Base-by-base conservation (phyloP, 495 filamentous ascomycete species). In the Penicillium cinerascens region DNA sequence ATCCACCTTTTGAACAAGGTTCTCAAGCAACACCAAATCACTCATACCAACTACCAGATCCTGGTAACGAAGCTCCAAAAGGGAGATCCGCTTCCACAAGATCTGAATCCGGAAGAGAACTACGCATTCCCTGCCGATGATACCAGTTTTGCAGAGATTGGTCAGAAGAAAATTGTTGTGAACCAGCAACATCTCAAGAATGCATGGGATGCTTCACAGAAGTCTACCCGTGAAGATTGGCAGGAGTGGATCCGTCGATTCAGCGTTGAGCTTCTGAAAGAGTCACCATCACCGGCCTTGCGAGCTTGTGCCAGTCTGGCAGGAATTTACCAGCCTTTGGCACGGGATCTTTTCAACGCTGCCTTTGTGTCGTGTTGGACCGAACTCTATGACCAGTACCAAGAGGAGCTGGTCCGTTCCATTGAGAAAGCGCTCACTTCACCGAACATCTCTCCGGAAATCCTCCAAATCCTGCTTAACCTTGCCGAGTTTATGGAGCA, bases 401-500 rank as follows among this genome's bases (percentile, higher is more conserved):
- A 96, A 68, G 92, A 97, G 60, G 95, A 97, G 61, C 78, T 97
- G 38, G 90, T 99, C 37, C 85, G 87, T 35, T 95, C 95, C 20
- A 93, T 99, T 44, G 93, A 99, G 65, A 92, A 86, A 46, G 95
- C 95, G 0, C 86, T 99, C 54, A 90, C 88, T 41, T 95, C 92
- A 2, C 84, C 89, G 18, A 87, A 95, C 52, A 95, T 97, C 21
- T 92, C 93, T 0, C 92, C 93, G 0, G 95, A 99, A 64, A 87
- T 99, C 43, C 75, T 97, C 3, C 93, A 96, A 47, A 87, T 96
- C 33, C 79, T 99, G 11, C 83, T 99, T 46, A 99, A 97, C 67
- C 81, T 99, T 13, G 93, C 92, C 3, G 93, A 99, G 59, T 99
- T 97, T 67, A 99, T 99, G 93, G 93, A 99, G 62, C 93, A 99